Evolutionary conservation across 306 rosid species (phyloP), one percentile per base, ranked within the genome.

Genomic region (Corylus avellana): DNA sequence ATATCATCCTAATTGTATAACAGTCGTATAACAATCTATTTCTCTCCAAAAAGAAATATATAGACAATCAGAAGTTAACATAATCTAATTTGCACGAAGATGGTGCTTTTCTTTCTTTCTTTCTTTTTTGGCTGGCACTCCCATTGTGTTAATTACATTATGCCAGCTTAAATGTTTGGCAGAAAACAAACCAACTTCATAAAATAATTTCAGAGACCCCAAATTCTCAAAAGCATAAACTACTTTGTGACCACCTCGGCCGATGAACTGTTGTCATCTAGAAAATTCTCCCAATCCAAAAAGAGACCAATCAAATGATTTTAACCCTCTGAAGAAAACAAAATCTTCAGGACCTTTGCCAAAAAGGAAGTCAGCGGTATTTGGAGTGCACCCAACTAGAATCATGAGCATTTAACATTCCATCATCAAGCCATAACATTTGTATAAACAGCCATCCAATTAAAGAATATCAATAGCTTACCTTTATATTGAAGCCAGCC

Each of bases 401-500:
- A 58, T 56, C 54, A 47, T 17, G 29, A 18, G 59, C 72, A 47
- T 29, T 20, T 20, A 42, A 42, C 27, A n/a, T 42, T 42, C 25
- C 22, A 39, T 10, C 51, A 67, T 17, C 51, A 67, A 63, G 62
- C 1, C 51, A 27, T 32, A 75, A 73, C 12, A 62, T 47, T 50
- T 48, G 76, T 75, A 35, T 68, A 54, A 57, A 67, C 29, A 73
- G 67, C 44, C 58, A 66, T 48, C 54, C 55, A 64, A 35, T 3
- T 35, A 35, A 22, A 35, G 44, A 37, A 37, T 42, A 67, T 22
- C 18, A 39, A 67, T 17, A 3, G 73, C 18, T 72, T 81, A 93
- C 98, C 92, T 91, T 93, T 78, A 91, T 93, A 85, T 93, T 93
- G 79, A 93, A 93, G 47, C 97, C 94, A 75, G 97, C 97, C 83